phyloP scores from a whole-genome alignment of 2,329 filamentous ascomycete genomes.

The Huntiella omanensis region DNA sequence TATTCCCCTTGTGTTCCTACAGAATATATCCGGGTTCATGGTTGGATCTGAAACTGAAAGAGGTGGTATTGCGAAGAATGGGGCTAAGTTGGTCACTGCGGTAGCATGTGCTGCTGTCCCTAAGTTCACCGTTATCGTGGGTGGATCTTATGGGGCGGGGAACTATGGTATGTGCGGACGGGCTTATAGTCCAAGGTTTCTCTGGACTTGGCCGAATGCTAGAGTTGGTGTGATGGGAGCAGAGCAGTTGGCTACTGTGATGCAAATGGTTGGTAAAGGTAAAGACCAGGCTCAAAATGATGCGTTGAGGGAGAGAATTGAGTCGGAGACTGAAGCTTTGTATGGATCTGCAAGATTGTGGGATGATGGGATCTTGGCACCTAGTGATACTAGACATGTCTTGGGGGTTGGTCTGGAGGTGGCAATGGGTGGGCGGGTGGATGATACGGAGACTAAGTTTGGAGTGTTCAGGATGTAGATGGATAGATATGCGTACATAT shows the following conservation, averaged over 20 bases:
- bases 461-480: constrained; percentile 66
- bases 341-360: constrained; percentile 81
- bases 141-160: constrained; percentile 77
- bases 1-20: constrained; percentile 79
- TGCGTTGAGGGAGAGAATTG: constrained; percentile 66
- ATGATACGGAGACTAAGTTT: constrained; percentile 47
- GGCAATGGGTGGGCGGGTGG: constrained; percentile 46
- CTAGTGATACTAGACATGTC: constrained; percentile 54
- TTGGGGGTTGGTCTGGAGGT: constrained; percentile 55
- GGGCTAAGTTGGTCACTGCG: constrained; percentile 88
- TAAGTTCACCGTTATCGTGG: constrained; percentile 94
- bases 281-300: constrained; percentile 58
- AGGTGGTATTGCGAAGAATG: constrained; percentile 93
- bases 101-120: constrained; percentile 88
- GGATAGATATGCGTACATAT: not conserved
- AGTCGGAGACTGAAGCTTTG: constrained; percentile 71
- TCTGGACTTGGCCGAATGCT: constrained; percentile 98
- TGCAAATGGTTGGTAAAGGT: constrained; percentile 76
- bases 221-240: constrained; percentile 90
- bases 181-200: constrained; percentile 74
- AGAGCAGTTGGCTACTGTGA: constrained; percentile 78
- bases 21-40: constrained; percentile 98
- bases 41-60: constrained; percentile 82
- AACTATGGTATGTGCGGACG: constrained; percentile 98
- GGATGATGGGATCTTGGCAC: constrained; percentile 69